phyloP scores from a whole-genome alignment of 1,284 basidiomycete genomes.

The Limonomyces culmigenus region DNA sequence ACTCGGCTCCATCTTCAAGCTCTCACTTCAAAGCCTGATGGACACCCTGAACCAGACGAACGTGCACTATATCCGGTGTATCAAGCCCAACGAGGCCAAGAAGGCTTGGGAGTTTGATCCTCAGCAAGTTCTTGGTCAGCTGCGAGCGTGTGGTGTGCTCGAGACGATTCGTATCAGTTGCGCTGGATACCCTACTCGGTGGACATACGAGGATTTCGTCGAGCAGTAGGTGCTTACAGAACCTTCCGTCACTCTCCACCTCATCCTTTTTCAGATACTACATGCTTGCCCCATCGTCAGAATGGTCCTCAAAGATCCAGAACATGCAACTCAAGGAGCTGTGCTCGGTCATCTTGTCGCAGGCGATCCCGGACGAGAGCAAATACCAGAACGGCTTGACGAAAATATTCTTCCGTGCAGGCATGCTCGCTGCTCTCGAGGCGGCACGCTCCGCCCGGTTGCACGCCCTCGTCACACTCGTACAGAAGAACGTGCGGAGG shows the following conservation, averaged over 20 bases:
- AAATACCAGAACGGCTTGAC: slow-evolving; percentile 96
- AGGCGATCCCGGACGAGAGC: slow-evolving; percentile 82
- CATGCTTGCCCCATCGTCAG: slow-evolving; percentile 79
- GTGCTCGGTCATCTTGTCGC: slow-evolving; percentile 76
- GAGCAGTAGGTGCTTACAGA: slow-evolving; percentile 51
- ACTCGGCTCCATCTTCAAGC: slow-evolving; percentile 96
- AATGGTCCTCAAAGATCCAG: slow-evolving; percentile 75
- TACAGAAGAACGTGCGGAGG: slow-evolving; percentile 94
- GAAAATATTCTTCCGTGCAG: slow-evolving; percentile 99
- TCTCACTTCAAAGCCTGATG: slow-evolving; percentile 89
- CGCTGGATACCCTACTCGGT: slow-evolving; percentile 96
- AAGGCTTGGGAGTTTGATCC: slow-evolving; percentile 94
- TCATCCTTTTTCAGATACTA: slow-evolving; percentile 57
- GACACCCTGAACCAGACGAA: slow-evolving; percentile 95
- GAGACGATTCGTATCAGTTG: slow-evolving; percentile 99
- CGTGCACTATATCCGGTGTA: slow-evolving; percentile 98
- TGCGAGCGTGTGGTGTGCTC: slow-evolving; percentile 96
- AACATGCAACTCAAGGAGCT: slow-evolving; percentile 66
- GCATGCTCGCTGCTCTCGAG: slow-evolving; percentile 97
- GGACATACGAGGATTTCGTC: slow-evolving; percentile 99
- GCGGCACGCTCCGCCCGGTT: slow-evolving; percentile 77
- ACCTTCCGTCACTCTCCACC: slow-evolving; percentile 1
- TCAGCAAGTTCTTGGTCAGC: slow-evolving; percentile 88
- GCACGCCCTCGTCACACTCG: slow-evolving; percentile 82
- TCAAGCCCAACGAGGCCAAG: slow-evolving; percentile 98